Conservation (phyloP, 2,329 filamentous ascomycete genomes). For the Beauveria rudraprayagi region DNA sequence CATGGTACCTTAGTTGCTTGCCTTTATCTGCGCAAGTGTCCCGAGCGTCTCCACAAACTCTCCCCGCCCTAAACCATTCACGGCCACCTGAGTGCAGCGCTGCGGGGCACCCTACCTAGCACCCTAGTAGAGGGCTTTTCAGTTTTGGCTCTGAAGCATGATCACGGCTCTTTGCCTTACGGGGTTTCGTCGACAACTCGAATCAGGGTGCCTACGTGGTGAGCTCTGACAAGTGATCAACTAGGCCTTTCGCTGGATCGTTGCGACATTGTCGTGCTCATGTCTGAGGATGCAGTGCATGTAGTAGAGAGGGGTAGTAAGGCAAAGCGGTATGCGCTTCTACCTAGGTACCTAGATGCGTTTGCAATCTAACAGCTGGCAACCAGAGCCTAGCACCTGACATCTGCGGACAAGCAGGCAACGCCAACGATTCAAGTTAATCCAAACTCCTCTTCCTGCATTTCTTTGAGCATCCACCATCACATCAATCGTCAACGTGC, state of each 20-base stretch:
- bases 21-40: not conserved
- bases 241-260: not conserved
- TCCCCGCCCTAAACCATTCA: not conserved
- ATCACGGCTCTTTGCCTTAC: slow-evolving; percentile 1
- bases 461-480: not conserved
- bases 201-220: not conserved
- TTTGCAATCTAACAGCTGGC: not conserved
- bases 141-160: slow-evolving; percentile 3
- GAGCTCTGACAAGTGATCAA: not conserved
- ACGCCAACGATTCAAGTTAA: not conserved
- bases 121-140: not conserved
- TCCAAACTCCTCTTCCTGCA: not conserved
- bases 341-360: not conserved
- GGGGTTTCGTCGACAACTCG: slow-evolving; percentile 4
- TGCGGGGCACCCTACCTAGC: not conserved
- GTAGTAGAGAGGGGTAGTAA: not conserved
- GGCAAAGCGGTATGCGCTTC: not conserved
- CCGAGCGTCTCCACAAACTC: not conserved
- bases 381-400: not conserved
- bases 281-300: not conserved
- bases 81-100: not conserved
- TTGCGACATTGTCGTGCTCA: not conserved
- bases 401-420: not conserved
- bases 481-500: not conserved
- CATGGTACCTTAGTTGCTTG: no score